Evolutionary conservation across 1,284 basidiomycete species (phyloP).

Genomic region (Pholiota adiposa): DNA sequence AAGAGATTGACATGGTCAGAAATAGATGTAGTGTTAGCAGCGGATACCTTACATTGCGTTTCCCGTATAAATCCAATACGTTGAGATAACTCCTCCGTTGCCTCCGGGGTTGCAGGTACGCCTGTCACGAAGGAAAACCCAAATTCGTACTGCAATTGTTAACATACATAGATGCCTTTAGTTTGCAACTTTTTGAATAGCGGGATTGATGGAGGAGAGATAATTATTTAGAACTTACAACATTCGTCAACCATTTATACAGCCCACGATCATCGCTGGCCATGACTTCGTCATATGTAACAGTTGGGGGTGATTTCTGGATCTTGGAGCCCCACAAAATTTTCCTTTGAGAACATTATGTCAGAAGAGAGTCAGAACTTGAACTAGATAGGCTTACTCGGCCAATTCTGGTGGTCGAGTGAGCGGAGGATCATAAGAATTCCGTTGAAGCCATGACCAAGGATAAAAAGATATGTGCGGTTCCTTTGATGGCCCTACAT

Average conservation of each 20-base stretch:
- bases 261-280: conserved; percentile 66
- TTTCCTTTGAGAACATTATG: conserved; percentile 52
- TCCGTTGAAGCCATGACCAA: conserved; percentile 80
- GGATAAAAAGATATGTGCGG: conserved; percentile 83
- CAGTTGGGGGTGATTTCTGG: conserved; percentile 73
- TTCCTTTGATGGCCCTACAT: conserved; percentile 61
- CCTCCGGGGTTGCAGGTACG: conserved; percentile 82
- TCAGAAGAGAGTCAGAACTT: neutral
- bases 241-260: conserved; percentile 81
- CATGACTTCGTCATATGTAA: conserved; percentile 82
- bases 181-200: neutral
- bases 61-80: conserved; percentile 90
- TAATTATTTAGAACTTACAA: conserved; percentile 55
- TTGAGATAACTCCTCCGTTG: conserved; percentile 79
- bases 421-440: conserved; percentile 76
- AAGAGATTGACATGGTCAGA: neutral
- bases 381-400: conserved; percentile 42
- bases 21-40: conserved; percentile 3
- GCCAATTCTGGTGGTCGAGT: conserved; percentile 27
- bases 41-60: conserved; percentile 77
- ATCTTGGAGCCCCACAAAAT: conserved; percentile 86
- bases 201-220: neutral
- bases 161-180: neutral
- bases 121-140: conserved; percentile 90
- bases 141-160: conserved; percentile 75